Base-by-base conservation (phyloP, 2,329 filamentous ascomycete species). In the Aspergillus awamori region DNA sequence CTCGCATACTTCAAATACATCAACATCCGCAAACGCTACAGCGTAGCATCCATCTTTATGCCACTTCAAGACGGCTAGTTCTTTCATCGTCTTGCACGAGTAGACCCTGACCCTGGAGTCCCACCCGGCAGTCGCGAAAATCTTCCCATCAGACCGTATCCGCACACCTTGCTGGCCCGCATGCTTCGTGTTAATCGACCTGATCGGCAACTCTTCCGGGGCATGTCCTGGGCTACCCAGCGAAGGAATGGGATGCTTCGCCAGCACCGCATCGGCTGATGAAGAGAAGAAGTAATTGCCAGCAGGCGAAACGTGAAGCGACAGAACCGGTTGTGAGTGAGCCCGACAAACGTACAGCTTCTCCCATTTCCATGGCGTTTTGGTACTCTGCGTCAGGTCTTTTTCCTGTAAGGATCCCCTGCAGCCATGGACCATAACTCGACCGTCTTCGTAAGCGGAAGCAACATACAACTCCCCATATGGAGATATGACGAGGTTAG, bases 121-220 rank as follows among this genome's bases (percentile, higher is more conserved):
- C 95, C 95, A 99, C 3, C 95, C 95, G 0, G 92, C 94, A 0
- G 94, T 98, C 3, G 90, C 92, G 65, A 97, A 90, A 4, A 99
- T 84, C 65, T 86, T 89, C 2, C 88, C 90, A 74, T 99, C 95
- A 1, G 87, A 89, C 13, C 95, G 87, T 24, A 97, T 83, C 3
- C 79, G 80, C 6, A 99, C 79, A 10, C 88, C 86, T 76, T 99
- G 95, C 74, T 98, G 94, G 1, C 95, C 95, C 0, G 93, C 86
- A 74, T 98, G 95, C 71, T 90, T 94, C 1, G 94, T 97, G 68
- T 94, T 88, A 48, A 88, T 65, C 0, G 79, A 75, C 69, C 89
- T 90, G 54, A 89, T 70, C 0, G 89, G 84, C 57, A 83, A 57
- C 3, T 69, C 67, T 63, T 70, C 68, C 10, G 57, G 59, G 17